A percentile compares a stretch with the other conserved stretches of the same genome.
These are phyloP conservation scores for Aspergillus sp. DNA, from an alignment of 2,329 filamentous ascomycete genomes.

Conservation along the genomic window DNA sequence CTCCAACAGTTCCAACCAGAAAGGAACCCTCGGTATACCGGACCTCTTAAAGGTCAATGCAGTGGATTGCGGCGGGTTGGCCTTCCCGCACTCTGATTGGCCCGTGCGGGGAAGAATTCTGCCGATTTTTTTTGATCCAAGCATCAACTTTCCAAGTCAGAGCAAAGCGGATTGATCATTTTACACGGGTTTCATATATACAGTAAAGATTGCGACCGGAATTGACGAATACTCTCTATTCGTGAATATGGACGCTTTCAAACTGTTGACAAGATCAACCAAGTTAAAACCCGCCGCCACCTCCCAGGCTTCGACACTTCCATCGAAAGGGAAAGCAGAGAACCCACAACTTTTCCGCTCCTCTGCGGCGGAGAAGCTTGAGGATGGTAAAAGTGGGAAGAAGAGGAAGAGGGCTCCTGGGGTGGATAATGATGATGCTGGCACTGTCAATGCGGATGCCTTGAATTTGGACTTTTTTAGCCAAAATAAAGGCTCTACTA, in stretches of 20 bases:
- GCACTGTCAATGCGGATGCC: conserved; percentile 21
- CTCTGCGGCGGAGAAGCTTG: conserved; percentile 28
- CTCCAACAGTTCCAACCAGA: background rate
- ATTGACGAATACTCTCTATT: conserved; percentile 8
- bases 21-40: background rate
- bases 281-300: conserved; percentile 39
- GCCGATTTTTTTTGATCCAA: conserved; percentile 26
- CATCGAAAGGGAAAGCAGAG: conserved; percentile 41
- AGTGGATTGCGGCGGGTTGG: background rate
- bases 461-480: conserved; percentile 40
- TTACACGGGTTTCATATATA: background rate
- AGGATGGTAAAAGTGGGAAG: conserved; percentile 25
- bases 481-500: conserved; percentile 27
- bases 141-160: conserved; percentile 5
- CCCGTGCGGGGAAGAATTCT: conserved; percentile 26
- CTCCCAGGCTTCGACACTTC: conserved; percentile 29
- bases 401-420: conserved; percentile 39
- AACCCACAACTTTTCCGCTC: conserved; percentile 40
- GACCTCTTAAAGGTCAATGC: background rate
- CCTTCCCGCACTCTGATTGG: conserved; percentile 32
- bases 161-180: background rate
- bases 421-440: conserved; percentile 19
- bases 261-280: conserved; percentile 45
- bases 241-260: conserved; percentile 46
- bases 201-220: background rate